Conservation (phyloP, 164 flowering plant species). For the Kalanchoe fedtschenkoi region DNA sequence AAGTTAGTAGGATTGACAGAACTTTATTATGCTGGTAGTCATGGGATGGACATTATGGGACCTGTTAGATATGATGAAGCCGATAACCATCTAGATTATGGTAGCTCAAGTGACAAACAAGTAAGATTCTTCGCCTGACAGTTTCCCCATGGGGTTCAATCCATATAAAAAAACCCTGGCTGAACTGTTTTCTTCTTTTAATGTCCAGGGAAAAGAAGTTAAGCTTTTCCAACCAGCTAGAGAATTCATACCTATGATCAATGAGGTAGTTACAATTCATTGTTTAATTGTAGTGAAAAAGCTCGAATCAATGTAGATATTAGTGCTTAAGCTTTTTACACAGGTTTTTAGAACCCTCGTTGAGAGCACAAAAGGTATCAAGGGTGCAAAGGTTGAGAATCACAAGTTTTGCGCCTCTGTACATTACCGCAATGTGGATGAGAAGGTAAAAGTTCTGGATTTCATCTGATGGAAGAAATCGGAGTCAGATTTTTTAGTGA, state of each 20-base stretch:
- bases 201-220: neutral
- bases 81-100: constrained; percentile 29
- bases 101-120: constrained; percentile 44
- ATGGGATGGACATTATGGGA: constrained; percentile 93
- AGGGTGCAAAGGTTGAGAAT: constrained; percentile 51
- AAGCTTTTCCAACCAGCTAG: constrained; percentile 3
- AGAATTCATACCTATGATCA: constrained; percentile 7
- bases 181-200: neutral
- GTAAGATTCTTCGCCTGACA: constrained; percentile 16
- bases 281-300: neutral
- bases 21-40: constrained; percentile 95
- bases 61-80: constrained; percentile 28
- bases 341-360: constrained; percentile 44
- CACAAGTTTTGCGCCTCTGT: constrained; percentile 69
- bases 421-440: constrained; percentile 67
- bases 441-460: constrained; percentile 24
- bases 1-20: constrained; percentile 76
- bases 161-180: neutral
- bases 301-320: neutral
- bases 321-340: neutral
- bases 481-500: neutral
- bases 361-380: constrained; percentile 36
- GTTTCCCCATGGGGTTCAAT: neutral
- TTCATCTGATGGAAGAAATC: neutral
- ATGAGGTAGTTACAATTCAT: neutral